Base-by-base conservation (phyloP, 2,329 filamentous ascomycete species). In the Penicillium fuscoglaucum region DNA sequence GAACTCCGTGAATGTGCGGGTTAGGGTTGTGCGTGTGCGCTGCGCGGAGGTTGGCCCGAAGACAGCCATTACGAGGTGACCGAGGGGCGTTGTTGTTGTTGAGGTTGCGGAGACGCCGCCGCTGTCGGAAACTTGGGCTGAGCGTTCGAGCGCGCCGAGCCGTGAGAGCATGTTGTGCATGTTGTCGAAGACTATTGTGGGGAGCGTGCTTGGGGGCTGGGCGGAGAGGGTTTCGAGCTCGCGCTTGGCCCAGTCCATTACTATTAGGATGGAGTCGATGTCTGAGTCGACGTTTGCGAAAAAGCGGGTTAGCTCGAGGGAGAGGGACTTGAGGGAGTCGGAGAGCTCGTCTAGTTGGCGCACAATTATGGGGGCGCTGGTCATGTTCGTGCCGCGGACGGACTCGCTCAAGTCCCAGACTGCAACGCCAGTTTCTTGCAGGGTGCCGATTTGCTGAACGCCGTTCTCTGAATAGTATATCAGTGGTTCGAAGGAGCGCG, bases 341-440 rank as follows among this genome's bases (percentile, higher is more conserved):
- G 90, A 93, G 39, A 97, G 80, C 56, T 89, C 89, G 72, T 97
- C 92, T 4, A 98, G 83, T 68, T 93, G 90, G 66, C 86, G 83
- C 43, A 96, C 91, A 63, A 98, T 96, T 66, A 91, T 87, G 1
- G 88, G 87, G 8, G 90, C 92, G 45, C 91, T 93, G 15, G 90
- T 92, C 90, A 97, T 93, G 72, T 96, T 96, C 59, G 91, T 93
- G 6, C 85, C 87, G 50, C 93, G 86, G 56, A 97, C 90, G 64
- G 89, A 96, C 81, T 97, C 93, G 58, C 91, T 90, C 6, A 98
- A 82, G 72, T 98, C 93, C 90, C 93, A 96, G 28, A 98, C 92
- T 0, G 93, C 93, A 33, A 96, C 88, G 44, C 92, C 91, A 0
- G 93, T 96, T 55, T 95, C 91, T 74, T 96, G 92, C 49, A 98